Evolutionary conservation across 805 yeast genomes (phyloP).

Genomic region (Yamadazyma phyllophila): DNA sequence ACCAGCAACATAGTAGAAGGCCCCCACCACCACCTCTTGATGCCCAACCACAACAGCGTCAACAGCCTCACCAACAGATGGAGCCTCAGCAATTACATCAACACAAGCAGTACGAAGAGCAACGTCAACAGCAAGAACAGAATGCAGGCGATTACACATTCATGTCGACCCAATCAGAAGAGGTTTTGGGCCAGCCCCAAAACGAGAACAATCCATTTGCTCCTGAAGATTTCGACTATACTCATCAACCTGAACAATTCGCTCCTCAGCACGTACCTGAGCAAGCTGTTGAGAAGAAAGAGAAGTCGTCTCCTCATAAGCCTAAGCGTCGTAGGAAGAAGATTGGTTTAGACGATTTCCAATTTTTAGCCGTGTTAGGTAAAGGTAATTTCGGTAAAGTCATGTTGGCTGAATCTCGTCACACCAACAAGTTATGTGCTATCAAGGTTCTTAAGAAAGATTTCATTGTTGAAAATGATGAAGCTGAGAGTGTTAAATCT

Average conservation of each 20-base stretch:
- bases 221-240: conserved; percentile 25
- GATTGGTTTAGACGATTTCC: conserved; percentile 92
- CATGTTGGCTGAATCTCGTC: conserved; percentile 92
- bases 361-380: conserved; percentile 90
- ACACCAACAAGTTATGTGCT: conserved; percentile 80
- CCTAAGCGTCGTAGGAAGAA: conserved; percentile 53
- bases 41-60: not conserved
- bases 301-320: conserved; percentile 20
- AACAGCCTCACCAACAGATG: not conserved
- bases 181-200: conserved; percentile 12
- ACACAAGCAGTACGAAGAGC: not conserved
- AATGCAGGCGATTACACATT: conserved; percentile 20
- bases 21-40: conserved; percentile 18
- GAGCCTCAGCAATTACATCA: not conserved
- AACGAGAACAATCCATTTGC: conserved; percentile 12
- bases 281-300: conserved; percentile 5
- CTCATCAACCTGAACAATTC: conserved; percentile 20
- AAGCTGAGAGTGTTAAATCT: conserved; percentile 90
- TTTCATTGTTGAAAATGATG: conserved; percentile 91
- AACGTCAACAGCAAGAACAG: conserved; percentile 1
- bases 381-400: conserved; percentile 99
- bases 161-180: conserved; percentile 21
- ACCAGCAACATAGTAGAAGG: conserved; percentile 17
- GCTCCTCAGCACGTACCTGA: conserved; percentile 1
- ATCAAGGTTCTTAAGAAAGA: conserved; percentile 96